Evolutionary conservation across 2,329 filamentous ascomycete species (phyloP), one percentile per base, ranked within the genome.

Genomic region (Xylaria digitata): DNA sequence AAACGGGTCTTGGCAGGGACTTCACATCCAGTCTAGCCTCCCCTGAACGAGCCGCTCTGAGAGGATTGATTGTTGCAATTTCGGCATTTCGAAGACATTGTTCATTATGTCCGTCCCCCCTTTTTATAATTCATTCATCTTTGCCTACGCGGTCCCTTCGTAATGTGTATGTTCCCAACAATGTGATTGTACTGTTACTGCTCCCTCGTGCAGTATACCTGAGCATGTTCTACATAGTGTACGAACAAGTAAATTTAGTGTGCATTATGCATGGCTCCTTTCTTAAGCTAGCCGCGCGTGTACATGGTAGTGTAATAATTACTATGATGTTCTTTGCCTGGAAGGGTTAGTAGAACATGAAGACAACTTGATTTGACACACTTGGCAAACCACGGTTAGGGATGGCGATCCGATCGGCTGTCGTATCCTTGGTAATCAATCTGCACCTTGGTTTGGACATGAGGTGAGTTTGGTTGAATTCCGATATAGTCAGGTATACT

Each of bases 31-130:
- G 40, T 43, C 37, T 43, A 13, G 34, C 8, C 8, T 37, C 34
- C 8, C 26, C 26, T 26, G n/a, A 26, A 26, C 26, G 54, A 40
- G 55, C 37, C 56, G 32, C 26, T 50, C 32, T 63, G 49, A 34
- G 26, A 50, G 23, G 57, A 72, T 73, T 72, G 65, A 74, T 74
- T 74, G 64, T 68, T 66, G 70, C 62, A 75, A 75, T 75, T 70
- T 75, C 74, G 71, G 73, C 67, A 69, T 65, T 71, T 57, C 49
- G 56, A 23, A 65, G 46, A 60, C 9, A 55, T 57, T 69, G 58
- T 54, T 55, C 46, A 66, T 70, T 32, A 63, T 23, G 2, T 8
- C n/a, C n/a, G 8, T 13, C 34, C 40, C 62, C 61, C 66, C 59
- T 69, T 40, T 66, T 65, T 43, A 46, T 26, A 21, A 56, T 46